Percentiles rank a stretch among this genome's conserved stretches.
phyloP scores from a whole-genome alignment of 352 stramenopile species.

The Pythium dissimile region DNA sequence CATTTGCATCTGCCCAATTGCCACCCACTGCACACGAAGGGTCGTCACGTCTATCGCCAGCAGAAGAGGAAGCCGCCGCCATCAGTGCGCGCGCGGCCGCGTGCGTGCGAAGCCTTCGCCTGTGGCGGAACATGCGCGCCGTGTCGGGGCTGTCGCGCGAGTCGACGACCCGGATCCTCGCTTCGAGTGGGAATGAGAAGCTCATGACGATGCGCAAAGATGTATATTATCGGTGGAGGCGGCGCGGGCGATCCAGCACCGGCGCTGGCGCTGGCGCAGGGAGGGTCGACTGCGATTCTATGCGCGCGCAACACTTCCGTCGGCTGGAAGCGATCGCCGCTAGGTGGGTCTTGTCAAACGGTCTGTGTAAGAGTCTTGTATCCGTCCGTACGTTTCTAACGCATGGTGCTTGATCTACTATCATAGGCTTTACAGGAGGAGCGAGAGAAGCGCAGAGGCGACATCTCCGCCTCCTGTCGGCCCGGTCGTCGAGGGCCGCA shows the following conservation, averaged over 20 bases:
- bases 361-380: not conserved
- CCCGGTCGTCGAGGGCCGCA: too few relatives aligned
- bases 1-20: too few relatives aligned
- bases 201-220: too few relatives aligned
- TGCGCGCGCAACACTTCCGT: not conserved
- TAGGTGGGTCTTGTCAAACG: not conserved
- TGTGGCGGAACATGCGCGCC: not conserved
- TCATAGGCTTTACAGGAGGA: too few relatives aligned
- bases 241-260: not conserved
- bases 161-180: not conserved
- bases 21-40: too few relatives aligned
- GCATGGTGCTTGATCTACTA: too few relatives aligned
- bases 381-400: too few relatives aligned
- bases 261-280: not conserved
- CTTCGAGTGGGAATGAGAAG: not conserved
- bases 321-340: slow-evolving; percentile 13
- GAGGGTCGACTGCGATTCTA: not conserved
- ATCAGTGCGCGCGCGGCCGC: not conserved
- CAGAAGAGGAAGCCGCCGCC: not conserved
- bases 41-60: too few relatives aligned
- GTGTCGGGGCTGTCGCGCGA: not conserved
- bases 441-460: too few relatives aligned
- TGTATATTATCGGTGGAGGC: too few relatives aligned
- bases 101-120: not conserved
- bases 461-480: too few relatives aligned